Conservation (phyloP, 352 stramenopile genomes). For the Globisporangium mamillatum region DNA sequence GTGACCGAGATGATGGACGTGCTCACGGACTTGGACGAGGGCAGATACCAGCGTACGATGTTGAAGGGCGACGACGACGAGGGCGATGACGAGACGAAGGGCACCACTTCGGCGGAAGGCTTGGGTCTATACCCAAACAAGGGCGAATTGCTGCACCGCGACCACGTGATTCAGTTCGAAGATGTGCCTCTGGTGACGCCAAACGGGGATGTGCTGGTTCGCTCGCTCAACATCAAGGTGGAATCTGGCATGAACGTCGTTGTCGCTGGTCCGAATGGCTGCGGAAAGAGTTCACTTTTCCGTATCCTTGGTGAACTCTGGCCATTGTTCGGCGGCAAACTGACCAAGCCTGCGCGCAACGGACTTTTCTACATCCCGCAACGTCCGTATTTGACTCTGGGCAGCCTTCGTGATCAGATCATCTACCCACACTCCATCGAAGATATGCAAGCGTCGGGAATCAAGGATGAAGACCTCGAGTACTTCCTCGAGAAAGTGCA, state of each 20-base stretch:
- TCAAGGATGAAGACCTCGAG: conserved; percentile 63
- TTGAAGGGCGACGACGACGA: conserved; percentile 43
- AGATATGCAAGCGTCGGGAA: conserved; percentile 52
- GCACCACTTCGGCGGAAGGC: conserved; percentile 39
- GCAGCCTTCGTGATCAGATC: conserved; percentile 86
- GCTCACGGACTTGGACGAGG: conserved; percentile 55
- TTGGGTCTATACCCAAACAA: conserved; percentile 60
- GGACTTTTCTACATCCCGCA: conserved; percentile 91
- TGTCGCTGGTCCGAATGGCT: conserved; percentile 80
- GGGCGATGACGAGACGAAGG: conserved; percentile 19
- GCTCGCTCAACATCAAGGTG: conserved; percentile 75
- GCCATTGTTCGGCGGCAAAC: conserved; percentile 71
- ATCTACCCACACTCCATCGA: conserved; percentile 84
- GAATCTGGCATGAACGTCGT: conserved; percentile 89
- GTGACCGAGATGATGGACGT: conserved; percentile 83
- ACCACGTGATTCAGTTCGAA: conserved; percentile 87
- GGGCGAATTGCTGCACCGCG: conserved; percentile 44
- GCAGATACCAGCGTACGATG: conserved; percentile 78
- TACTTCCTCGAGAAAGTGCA: conserved; percentile 80
- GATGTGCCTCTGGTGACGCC: conserved; percentile 87
- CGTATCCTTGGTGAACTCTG: conserved; percentile 86
- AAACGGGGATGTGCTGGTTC: conserved; percentile 86
- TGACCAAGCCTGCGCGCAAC: conserved; percentile 79
- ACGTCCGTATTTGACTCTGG: conserved; percentile 85
- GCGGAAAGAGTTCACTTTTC: conserved; percentile 88